Evolutionary conservation across 495 filamentous ascomycete species (phyloP).

Genomic region (Podospora australis): DNA sequence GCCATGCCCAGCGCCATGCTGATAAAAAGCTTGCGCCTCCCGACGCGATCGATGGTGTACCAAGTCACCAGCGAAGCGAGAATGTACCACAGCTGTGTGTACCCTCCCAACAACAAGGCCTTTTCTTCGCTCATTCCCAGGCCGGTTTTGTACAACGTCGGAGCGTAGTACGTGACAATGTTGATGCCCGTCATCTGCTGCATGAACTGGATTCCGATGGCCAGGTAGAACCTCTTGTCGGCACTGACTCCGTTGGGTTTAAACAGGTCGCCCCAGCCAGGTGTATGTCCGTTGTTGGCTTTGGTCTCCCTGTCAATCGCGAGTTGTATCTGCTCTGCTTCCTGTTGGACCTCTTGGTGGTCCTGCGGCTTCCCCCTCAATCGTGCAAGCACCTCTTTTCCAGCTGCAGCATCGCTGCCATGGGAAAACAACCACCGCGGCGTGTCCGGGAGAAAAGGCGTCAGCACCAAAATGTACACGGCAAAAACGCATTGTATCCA

Average conservation of each 20-base stretch:
- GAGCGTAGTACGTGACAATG: constrained; percentile 49
- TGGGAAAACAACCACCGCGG: constrained; percentile 30
- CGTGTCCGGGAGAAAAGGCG: constrained; percentile 31
- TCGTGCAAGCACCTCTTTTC: constrained; percentile 28
- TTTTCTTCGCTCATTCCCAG: constrained; percentile 47
- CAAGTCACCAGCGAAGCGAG: constrained; percentile 33
- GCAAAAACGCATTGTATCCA: constrained; percentile 43
- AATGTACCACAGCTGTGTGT: constrained; percentile 36
- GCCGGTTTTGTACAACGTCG: constrained; percentile 45
- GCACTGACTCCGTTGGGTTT: constrained; percentile 41
- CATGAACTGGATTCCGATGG: constrained; percentile 46
- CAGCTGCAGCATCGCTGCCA: constrained; percentile 20
- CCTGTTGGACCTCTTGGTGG: constrained; percentile 15
- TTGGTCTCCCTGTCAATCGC: constrained; percentile 23
- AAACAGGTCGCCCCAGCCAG: constrained; percentile 31
- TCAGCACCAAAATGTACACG: constrained; percentile 30
- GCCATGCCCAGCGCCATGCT: constrained; percentile 40
- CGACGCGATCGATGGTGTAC: constrained; percentile 46
- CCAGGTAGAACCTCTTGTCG: constrained; percentile 41
- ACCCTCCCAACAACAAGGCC: constrained; percentile 46
- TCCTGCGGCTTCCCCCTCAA: constrained; percentile 27
- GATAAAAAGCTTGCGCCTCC: constrained; percentile 45
- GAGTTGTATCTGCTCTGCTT: constrained; percentile 21
- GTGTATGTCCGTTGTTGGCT: no score
- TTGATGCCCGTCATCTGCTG: constrained; percentile 47